phyloP scores from a whole-genome alignment of 768 basidiomycete species.

The Tylopilus subfusipes region DNA sequence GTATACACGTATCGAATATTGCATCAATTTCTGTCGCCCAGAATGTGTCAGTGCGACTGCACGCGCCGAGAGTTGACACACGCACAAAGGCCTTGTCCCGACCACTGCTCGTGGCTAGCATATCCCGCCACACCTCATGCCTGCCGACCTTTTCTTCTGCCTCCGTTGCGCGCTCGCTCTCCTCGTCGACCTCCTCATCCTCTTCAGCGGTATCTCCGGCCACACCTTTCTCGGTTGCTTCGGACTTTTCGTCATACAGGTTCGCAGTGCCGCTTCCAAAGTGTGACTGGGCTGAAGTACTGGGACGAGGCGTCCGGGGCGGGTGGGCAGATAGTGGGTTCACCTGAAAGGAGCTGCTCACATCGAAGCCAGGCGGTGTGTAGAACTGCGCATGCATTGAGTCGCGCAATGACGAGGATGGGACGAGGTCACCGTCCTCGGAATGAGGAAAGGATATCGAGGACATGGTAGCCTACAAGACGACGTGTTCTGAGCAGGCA shows the following conservation, averaged over 20 bases:
- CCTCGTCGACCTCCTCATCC: slow-evolving; percentile 46
- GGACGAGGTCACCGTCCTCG: slow-evolving; percentile 35
- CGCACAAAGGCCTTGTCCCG: slow-evolving; percentile 84
- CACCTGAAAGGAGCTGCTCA: slow-evolving; percentile 67
- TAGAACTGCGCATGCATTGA: slow-evolving; percentile 50
- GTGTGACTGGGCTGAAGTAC: slow-evolving; percentile 24
- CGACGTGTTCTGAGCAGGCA: not conserved
- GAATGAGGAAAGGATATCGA: slow-evolving; percentile 60
- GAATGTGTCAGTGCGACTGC: slow-evolving; percentile 3
- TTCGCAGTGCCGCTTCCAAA: slow-evolving; percentile 17
- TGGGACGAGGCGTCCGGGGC: slow-evolving; percentile 63
- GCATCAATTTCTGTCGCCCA: slow-evolving; percentile 69
- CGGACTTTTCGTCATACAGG: slow-evolving; percentile 45
- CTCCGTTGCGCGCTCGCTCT: slow-evolving; percentile 42
- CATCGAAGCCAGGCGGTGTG: slow-evolving; percentile 52
- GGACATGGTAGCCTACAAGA: slow-evolving; percentile 47
- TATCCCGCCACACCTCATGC: slow-evolving; percentile 78
- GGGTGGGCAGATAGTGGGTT: slow-evolving; percentile 79
- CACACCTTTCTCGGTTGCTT: slow-evolving; percentile 23
- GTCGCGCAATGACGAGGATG: slow-evolving; percentile 37
- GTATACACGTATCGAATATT: slow-evolving; percentile 76
- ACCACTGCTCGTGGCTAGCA: slow-evolving; percentile 72
- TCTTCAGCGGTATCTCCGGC: slow-evolving; percentile 25
- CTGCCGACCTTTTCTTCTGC: slow-evolving; percentile 46
- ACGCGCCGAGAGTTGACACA: slow-evolving; percentile 11